phyloP scores from a whole-genome alignment of 169 alveolate species.

The Plasmodium malariae region DNA sequence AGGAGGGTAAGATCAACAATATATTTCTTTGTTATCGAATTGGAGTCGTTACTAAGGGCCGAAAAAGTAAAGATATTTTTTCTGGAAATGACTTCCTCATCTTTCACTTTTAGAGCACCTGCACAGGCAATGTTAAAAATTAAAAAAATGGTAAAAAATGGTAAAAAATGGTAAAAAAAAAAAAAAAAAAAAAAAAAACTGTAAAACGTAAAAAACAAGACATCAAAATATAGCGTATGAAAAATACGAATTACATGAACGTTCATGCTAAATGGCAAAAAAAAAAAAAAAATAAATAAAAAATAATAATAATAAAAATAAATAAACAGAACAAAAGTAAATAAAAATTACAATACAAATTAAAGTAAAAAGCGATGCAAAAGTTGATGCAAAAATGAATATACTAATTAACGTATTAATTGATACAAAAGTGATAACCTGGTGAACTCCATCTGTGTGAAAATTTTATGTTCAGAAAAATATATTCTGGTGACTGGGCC shows the following conservation, averaged over 20 bases:
- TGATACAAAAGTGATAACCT: no score
- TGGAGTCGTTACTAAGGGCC: constrained; percentile 90
- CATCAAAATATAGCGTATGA: constrained; percentile 50
- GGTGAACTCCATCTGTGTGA: constrained; percentile 97
- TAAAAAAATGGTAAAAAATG: not conserved
- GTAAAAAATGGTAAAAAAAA: not conserved
- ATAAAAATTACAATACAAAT: no score
- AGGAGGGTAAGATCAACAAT: constrained; percentile 84
- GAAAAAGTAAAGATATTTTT: constrained; percentile 83
- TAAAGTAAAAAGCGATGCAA: no score
- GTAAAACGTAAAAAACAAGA: not conserved
- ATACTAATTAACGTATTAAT: no score
- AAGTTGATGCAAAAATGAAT: no score
- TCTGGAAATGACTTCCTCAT: constrained; percentile 82
- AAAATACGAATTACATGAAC: constrained; percentile 18
- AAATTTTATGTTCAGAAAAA: constrained; percentile 92
- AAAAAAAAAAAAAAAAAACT: not conserved
- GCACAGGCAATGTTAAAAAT: not conserved
- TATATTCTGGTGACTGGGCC: constrained; percentile 95
- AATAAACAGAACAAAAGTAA: no score
- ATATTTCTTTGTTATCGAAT: constrained; percentile 86
- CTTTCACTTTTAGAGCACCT: constrained; percentile 90
- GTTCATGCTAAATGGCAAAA: not conserved
- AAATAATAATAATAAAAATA: no score
- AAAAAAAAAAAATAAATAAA: not conserved